Evolutionary conservation across 1,139 yeast species (phyloP).

Genomic region (Candida mesenterica): DNA sequence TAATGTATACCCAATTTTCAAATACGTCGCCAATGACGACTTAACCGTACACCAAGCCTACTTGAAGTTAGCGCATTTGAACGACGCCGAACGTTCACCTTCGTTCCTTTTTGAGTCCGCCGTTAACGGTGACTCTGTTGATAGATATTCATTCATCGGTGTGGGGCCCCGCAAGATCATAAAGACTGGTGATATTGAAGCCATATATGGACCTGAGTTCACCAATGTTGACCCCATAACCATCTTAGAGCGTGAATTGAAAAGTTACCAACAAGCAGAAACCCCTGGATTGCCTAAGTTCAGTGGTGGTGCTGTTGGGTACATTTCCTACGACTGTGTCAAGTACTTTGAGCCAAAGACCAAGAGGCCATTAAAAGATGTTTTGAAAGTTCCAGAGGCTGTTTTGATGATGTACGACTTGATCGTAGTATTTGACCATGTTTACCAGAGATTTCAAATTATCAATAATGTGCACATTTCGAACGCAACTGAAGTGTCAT

Average conservation of each 20-base stretch:
- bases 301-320: slow-evolving; percentile 96
- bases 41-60: slow-evolving; percentile 90
- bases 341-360: slow-evolving; percentile 95
- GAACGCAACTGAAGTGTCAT: slow-evolving; percentile 38
- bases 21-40: slow-evolving; percentile 71
- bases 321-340: slow-evolving; percentile 92
- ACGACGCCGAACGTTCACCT: slow-evolving; percentile 55
- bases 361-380: slow-evolving; percentile 67
- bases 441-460: slow-evolving; percentile 86
- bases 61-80: slow-evolving; percentile 73
- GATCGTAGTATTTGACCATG: slow-evolving; percentile 89
- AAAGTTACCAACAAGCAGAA: slow-evolving; percentile 62
- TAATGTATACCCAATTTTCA: slow-evolving; percentile 77
- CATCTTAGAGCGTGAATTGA: slow-evolving; percentile 71
- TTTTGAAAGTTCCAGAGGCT: slow-evolving; percentile 83
- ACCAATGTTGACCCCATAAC: slow-evolving; percentile 71
- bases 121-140: slow-evolving; percentile 82
- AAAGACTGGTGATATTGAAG: slow-evolving; percentile 62
- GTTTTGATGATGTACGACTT: slow-evolving; percentile 88
- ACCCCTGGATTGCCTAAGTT: slow-evolving; percentile 80
- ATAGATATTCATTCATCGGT: slow-evolving; percentile 89
- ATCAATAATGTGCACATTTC: slow-evolving; percentile 68
- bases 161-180: slow-evolving; percentile 77
- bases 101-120: slow-evolving; percentile 89
- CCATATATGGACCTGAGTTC: slow-evolving; percentile 31